Evolutionary conservation across 2,329 filamentous ascomycete species (phyloP), one percentile per base, ranked within the genome.

Genomic region (Hypomyces perniciosus): DNA sequence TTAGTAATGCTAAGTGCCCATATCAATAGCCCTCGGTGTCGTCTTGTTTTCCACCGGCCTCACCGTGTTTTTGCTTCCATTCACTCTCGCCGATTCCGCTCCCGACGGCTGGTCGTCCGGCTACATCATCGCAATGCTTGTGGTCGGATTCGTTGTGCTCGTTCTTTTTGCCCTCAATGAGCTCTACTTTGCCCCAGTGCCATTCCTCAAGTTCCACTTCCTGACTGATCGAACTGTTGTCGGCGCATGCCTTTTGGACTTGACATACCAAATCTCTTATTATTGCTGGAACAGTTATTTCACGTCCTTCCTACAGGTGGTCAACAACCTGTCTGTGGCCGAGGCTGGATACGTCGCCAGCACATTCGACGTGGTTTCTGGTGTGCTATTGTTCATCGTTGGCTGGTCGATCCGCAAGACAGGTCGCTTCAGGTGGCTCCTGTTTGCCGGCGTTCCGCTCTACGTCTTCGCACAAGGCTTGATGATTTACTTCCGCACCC

Each of bases 1-100:
- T 26, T 5, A 7, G 10, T 33, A 4, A 13, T 46, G 39, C 44
- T 53, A 44, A 58, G 9, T 30, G 2, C 34, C 13, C 10, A 30
- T 29, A 12, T 27, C 8, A 9, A 35, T 9, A 69, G 66, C 75
- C 4, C 54, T 78, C 4, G 82, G 83, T 1, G 72, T 84, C 30
- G 51, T 84, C 29, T 65, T 86, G 5, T 75, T 85, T 57, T 73
- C 76, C 4, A 70, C 66, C 4, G 83, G 81, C 5, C 72, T 84
- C 20, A 72, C 75, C 2, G 62, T 84, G 12, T 83, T 88, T 60
- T 66, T 88, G 10, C 74, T 88, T 0, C 84, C 85, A 0, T 81
- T 88, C 61, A 84, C 75, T 4, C 70, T 88, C 10, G 74, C 77
- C 13, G 56, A 58, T 6, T 59, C 63, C 2, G 73, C 76, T 0